Conservation (phyloP, 805 yeast species). For the Pichia sporocuriosa region DNA sequence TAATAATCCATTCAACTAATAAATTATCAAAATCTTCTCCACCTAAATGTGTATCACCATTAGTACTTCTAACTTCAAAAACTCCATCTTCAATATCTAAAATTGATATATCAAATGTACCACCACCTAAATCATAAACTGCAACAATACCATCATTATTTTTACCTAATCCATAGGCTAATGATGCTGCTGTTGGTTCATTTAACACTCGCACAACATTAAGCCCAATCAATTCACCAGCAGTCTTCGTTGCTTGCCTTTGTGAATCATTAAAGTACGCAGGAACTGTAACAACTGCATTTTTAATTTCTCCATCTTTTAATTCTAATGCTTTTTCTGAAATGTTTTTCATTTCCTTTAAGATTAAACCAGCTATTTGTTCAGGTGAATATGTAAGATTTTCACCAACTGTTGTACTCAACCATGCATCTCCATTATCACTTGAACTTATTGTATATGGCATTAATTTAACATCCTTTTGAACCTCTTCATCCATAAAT, state of each 20-base stretch:
- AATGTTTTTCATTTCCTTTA: constrained; percentile 92
- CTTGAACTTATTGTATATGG: constrained; percentile 82
- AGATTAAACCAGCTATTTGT: constrained; percentile 88
- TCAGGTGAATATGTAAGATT: constrained; percentile 89
- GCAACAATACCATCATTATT: constrained; percentile 70
- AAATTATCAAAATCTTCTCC: constrained; percentile 88
- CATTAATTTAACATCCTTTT: constrained; percentile 78
- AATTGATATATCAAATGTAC: constrained; percentile 93
- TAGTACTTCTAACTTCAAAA: constrained; percentile 91
- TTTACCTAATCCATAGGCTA: constrained; percentile 83
- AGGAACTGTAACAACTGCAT: constrained; percentile 87
- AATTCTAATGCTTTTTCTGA: constrained; percentile 65
- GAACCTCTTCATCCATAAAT: constrained; percentile 83
- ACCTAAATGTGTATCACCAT: constrained; percentile 89
- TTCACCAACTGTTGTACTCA: constrained; percentile 57
- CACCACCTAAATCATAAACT: constrained; percentile 96
- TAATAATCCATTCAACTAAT: constrained; percentile 72
- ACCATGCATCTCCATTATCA: constrained; percentile 95
- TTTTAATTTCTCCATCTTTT: constrained; percentile 62
- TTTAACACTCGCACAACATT: constrained; percentile 80
- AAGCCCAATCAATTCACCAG: constrained; percentile 90
- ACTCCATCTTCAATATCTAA: constrained; percentile 96
- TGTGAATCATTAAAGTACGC: constrained; percentile 87
- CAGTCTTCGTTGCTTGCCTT: constrained; percentile 88
- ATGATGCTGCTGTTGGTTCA: constrained; percentile 88